phyloP scores from a whole-genome alignment of 768 basidiomycete genomes.

The Coprinellus micaceus region DNA sequence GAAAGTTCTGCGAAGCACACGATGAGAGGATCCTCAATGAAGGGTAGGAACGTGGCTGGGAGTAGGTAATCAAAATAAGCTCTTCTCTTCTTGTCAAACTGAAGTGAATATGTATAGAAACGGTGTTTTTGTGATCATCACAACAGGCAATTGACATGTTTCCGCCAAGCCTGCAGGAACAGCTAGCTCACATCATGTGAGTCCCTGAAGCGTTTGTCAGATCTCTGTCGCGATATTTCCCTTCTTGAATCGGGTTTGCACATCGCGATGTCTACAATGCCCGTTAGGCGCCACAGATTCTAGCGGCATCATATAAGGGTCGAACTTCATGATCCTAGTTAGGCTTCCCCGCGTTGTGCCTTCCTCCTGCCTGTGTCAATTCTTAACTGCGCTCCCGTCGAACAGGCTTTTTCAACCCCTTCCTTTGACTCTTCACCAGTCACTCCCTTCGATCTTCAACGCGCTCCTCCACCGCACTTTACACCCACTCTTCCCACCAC shows the following conservation, averaged over 20 bases:
- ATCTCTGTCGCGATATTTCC: background rate
- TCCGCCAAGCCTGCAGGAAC: too few species aligned
- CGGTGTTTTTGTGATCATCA: background rate
- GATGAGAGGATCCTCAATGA: background rate
- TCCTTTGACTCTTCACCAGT: background rate
- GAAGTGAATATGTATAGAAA: background rate
- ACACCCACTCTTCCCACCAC: background rate
- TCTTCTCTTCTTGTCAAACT: background rate
- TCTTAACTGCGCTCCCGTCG: background rate
- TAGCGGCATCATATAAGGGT: constrained; percentile 4
- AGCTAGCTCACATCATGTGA: background rate
- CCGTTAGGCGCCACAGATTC: constrained; percentile 4
- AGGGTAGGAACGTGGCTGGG: background rate
- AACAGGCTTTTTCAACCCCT: background rate
- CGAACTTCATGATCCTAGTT: constrained; percentile 2
- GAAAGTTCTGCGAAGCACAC: background rate
- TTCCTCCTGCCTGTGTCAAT: background rate
- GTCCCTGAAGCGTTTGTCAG: background rate
- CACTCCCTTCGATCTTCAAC: background rate
- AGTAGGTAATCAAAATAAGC: background rate
- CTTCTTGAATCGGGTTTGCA: background rate
- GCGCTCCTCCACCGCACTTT: background rate
- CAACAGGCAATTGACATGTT: too few species aligned
- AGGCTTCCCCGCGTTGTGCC: constrained; percentile 1
- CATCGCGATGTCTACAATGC: constrained; percentile 2